Conservation (phyloP, 1,284 basidiomycete genomes). For the Peniophora sp. region DNA sequence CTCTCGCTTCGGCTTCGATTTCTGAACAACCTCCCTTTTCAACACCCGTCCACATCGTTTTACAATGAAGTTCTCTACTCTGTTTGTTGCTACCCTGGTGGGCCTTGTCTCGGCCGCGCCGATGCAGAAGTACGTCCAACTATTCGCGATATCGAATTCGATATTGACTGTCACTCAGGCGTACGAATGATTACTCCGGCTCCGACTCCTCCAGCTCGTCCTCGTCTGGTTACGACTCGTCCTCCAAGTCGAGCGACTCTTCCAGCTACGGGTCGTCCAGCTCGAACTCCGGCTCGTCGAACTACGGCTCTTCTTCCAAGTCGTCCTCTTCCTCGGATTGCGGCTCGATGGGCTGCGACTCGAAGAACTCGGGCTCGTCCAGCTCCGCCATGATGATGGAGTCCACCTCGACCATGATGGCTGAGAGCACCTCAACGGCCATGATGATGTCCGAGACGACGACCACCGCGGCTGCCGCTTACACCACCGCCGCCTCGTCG, state of each 20-base stretch:
- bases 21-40: constrained; percentile 20
- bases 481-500: constrained; percentile 10
- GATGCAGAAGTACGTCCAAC: constrained; percentile 16
- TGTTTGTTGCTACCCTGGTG: constrained; percentile 46
- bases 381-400: constrained; percentile 1
- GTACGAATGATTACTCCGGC: constrained; percentile 1
- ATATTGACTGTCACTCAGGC: constrained; percentile 3
- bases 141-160: background rate
- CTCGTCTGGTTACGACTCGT: constrained; percentile 4
- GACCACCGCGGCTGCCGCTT: constrained; percentile 13
- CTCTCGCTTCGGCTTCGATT: constrained; percentile 22
- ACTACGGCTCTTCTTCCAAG: constrained; percentile 8
- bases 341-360: background rate
- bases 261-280: constrained; percentile 2
- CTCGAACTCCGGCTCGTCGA: constrained; percentile 14
- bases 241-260: constrained; percentile 1
- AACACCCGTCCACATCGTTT: constrained; percentile 34
- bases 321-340: background rate
- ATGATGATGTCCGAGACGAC: constrained; percentile 19
- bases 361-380: background rate
- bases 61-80: constrained; percentile 30
- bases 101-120: constrained; percentile 43
- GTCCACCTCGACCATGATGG: constrained; percentile 2
- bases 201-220: constrained; percentile 1
- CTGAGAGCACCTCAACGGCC: constrained; percentile 6